Base-by-base conservation (phyloP, 805 yeast species). In the Yarrowia yakushimensis region DNA sequence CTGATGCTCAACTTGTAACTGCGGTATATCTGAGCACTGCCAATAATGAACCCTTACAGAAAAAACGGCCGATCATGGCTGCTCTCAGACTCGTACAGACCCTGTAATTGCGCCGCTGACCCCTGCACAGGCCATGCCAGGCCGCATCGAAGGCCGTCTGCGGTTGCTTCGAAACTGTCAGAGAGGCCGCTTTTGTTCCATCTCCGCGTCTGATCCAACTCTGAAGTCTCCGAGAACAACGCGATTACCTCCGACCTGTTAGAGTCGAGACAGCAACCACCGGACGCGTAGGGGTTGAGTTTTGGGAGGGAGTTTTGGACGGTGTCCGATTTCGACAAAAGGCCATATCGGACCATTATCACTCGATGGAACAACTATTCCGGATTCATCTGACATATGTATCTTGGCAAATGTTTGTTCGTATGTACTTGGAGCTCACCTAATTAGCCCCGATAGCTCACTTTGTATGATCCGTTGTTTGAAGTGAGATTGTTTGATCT, bases 101-200 rank as follows among this genome's bases (percentile, higher is more conserved):
- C 17, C 39, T n/a, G 7, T 15, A 23, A 25, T 4, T 20, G n/a
- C n/a, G n/a, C 46, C 31, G 15, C 28, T n/a, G n/a, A 13, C 52
- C 52, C 52, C 52, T 45, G 52, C 52, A 45, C 52, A 18, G 36
- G 36, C 20, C 52, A 45, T 45, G 52, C 36, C 52, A 45, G 20
- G 52, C 52, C 13, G 52, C 52, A 13, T 30, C 13, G 27, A 45
- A n/a, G 22, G 3, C 27, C 43, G 43, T 20, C 43, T 20, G 43
- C 25, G 20, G 43, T 45, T 45, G 52, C 52, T 28, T 30, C 23
- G 52, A 45, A 45, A 43, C 45, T 39, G 43, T 11, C 27, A 2
- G 22, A 4, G 20, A 9, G 37, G 17, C 41, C 10, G 23, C 37
- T n/a, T n/a, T 10, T 33, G 37, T 23, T 18, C 3, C 41, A 17